Percentiles rank a stretch among this genome's conserved stretches.
phyloP scores from a whole-genome alignment of 768 basidiomycete genomes.

The Ramaria sp. region DNA sequence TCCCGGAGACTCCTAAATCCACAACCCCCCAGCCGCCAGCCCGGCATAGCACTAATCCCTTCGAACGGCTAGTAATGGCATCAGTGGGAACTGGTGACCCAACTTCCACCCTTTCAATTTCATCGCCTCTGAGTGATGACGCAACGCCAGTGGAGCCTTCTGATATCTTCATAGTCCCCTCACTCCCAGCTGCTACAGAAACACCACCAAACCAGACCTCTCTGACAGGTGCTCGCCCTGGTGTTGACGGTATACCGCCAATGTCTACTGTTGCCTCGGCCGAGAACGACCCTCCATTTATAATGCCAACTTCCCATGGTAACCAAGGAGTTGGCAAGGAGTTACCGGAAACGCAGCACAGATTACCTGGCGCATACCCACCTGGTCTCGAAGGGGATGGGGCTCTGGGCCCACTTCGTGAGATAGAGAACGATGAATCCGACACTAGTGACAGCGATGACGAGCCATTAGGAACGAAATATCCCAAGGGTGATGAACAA shows the following conservation, averaged over 20 bases:
- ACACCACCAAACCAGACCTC: neutral
- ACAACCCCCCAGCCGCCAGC: constrained; percentile 37
- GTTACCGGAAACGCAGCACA: constrained; percentile 12
- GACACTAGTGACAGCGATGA: constrained; percentile 43
- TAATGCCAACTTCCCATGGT: neutral
- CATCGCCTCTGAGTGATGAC: constrained; percentile 28
- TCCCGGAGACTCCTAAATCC: constrained; percentile 61
- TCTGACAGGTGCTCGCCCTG: neutral
- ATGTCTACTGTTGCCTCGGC: neutral
- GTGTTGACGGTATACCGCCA: neutral
- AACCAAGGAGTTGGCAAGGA: neutral
- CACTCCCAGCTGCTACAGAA: neutral
- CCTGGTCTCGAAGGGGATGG: constrained; percentile 25
- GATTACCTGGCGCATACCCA: constrained; percentile 1
- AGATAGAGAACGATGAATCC: constrained; percentile 46
- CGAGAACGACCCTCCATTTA: neutral
- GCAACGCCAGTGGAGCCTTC: constrained; percentile 25
- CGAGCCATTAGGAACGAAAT: constrained; percentile 14
- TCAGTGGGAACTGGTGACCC: constrained; percentile 32
- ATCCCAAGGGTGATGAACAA: neutral
- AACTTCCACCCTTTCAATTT: constrained; percentile 51
- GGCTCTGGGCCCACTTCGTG: constrained; percentile 43
- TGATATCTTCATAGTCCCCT: constrained; percentile 11
- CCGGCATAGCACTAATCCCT: constrained; percentile 80
- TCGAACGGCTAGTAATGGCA: constrained; percentile 57